Percentiles rank a stretch among this genome's conserved stretches.
Conservation (phyloP, 305 asterid species). For the Solanum chacoense region DNA sequence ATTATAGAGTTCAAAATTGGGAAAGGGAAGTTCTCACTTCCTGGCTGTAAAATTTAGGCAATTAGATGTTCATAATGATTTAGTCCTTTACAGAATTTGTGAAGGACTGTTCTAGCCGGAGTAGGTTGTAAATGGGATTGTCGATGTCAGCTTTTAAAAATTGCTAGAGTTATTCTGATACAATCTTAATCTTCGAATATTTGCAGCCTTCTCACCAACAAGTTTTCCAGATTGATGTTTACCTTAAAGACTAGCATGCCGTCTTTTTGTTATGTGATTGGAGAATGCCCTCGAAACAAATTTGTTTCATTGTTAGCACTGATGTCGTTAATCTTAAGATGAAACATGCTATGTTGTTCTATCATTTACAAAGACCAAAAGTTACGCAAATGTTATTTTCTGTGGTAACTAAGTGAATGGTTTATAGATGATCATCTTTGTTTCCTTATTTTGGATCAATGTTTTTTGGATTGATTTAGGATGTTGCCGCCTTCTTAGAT, state of each 20-base stretch:
- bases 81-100: conserved; percentile 38
- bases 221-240: neutral
- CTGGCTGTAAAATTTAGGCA: conserved; percentile 42
- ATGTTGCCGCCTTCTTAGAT: neutral
- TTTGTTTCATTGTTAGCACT: neutral
- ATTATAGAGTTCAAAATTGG: conserved; percentile 18
- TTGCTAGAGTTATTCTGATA: neutral
- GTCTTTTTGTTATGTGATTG: neutral
- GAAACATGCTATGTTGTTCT: neutral
- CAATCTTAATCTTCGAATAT: neutral
- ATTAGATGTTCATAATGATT: conserved; percentile 49
- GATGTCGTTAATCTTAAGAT: neutral
- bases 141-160: neutral
- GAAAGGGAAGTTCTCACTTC: conserved; percentile 25
- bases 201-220: neutral
- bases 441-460: neutral
- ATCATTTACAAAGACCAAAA: neutral
- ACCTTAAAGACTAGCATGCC: neutral
- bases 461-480: neutral
- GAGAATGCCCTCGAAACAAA: neutral
- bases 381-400: neutral
- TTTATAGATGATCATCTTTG: neutral
- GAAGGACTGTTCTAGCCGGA: conserved; percentile 12
- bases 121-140: conserved; percentile 37
- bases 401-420: too few relatives aligned